Evolutionary conservation across 495 filamentous ascomycete genomes (phyloP), one percentile per base, ranked within the genome.

Genomic region (Lophium mytilinum): DNA sequence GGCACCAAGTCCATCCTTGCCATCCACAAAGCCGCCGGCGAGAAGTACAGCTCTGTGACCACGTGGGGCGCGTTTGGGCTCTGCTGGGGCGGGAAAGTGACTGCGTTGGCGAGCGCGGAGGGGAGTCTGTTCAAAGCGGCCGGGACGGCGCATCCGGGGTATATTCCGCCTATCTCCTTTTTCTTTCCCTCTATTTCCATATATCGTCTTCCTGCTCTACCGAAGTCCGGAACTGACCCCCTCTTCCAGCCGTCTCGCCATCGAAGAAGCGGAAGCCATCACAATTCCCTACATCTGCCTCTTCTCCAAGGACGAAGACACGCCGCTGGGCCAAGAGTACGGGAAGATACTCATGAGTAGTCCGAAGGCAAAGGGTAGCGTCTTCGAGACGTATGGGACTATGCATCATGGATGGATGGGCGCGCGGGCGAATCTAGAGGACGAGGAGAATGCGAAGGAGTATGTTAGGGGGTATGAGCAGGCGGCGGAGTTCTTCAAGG

Each of bases 11-110:
- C 80, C 64, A 76, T 93, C 55, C 83, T 84, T 0, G 73, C 68
- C 3, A 73, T 85, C 56, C 71, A 90, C 52, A 71, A 81, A 55
- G 72, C 76, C 45, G 63, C 86, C 34, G 64, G 68, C 63, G 74
- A 63, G 60, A 78, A 52, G 19, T 77, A 78, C 73, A 73, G 79
- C 8, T 67, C 69, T 21, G 83, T 92, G 64, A 75, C 82, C 62
- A 82, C 79, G 21, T 95, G 88, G 89, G 89, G 78, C 21, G 76
- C 88, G 54, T 67, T 95, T 18, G 91, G 91, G n/a, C 89, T 78
- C 80, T 96, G 91, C 80, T 96, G 90, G 90, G 91, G 91, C 55
- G 52, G 41, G 4, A 55, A 55, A 37, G 53, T 48, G 14, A 66
- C 70, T n/a, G 74, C 70, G 14, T 60, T 79, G 3, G 60, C 67